Percentiles rank a stretch among this genome's conserved stretches.
Conservation (phyloP, 345 rosid species). For the Brassica juncea region DNA sequence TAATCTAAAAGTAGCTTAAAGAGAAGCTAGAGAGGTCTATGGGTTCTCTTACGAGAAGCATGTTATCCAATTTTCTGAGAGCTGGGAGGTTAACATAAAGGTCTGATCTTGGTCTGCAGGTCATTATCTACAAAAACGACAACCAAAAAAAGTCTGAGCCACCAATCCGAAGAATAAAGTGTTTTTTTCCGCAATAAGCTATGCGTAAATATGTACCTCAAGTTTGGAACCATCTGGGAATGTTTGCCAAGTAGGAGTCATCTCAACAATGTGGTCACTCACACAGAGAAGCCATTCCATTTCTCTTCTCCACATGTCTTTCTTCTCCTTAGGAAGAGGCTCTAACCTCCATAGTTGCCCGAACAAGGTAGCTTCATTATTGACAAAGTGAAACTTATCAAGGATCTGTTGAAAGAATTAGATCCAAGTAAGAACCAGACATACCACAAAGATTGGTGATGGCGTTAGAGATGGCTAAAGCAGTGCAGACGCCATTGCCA, state of each 20-base stretch:
- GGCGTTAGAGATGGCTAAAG: conserved; percentile 93
- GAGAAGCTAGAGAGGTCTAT: conserved; percentile 8
- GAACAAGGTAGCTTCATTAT: conserved; percentile 68
- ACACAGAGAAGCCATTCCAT: conserved; percentile 96
- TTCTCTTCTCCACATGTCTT: conserved; percentile 95
- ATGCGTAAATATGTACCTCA: conserved; percentile 57
- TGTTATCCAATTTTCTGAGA: conserved; percentile 84
- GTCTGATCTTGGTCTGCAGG: conserved; percentile 90
- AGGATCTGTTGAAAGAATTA: neutral
- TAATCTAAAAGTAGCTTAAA: neutral
- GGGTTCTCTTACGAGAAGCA: conserved; percentile 78
- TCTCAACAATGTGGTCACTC: conserved; percentile 93
- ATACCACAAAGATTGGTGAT: conserved; percentile 96
- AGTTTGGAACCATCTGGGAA: conserved; percentile 95
- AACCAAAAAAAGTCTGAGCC: neutral
- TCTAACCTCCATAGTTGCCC: conserved; percentile 98
- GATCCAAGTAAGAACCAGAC: conserved; percentile 16
- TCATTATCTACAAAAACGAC: conserved; percentile 72
- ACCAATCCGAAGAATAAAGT: neutral
- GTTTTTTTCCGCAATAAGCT: neutral
- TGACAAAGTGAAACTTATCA: conserved; percentile 5
- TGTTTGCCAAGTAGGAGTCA: conserved; percentile 93
- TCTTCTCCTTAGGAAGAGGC: conserved; percentile 79
- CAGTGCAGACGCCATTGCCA: conserved; percentile 94
- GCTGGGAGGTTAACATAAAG: conserved; percentile 92